Conservation (phyloP, 768 basidiomycete genomes). For the Tylopilus plumbeoviolaceoides region DNA sequence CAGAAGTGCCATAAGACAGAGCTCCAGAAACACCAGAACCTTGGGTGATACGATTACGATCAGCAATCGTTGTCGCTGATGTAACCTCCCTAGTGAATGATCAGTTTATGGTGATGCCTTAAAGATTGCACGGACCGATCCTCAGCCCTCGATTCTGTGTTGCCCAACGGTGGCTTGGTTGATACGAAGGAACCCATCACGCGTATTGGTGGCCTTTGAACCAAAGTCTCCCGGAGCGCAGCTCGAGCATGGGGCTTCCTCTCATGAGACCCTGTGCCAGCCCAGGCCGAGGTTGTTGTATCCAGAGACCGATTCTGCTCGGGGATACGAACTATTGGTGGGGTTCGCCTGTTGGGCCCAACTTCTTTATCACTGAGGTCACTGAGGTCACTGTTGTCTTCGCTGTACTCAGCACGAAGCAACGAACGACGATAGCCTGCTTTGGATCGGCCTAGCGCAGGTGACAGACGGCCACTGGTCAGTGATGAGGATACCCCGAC, state of each 20-base stretch:
- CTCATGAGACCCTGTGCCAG: constrained; percentile 8
- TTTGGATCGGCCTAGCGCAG: not conserved
- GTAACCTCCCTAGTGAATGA: constrained; percentile 1
- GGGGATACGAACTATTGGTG: not conserved
- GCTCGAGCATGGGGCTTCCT: constrained; percentile 8
- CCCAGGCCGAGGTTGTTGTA: not conserved
- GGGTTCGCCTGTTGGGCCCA: not conserved
- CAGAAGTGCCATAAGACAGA: not conserved
- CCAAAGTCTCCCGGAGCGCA: not conserved
- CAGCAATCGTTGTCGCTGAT: not conserved
- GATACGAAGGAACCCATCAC: too few relatives aligned
- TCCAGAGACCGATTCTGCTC: not conserved
- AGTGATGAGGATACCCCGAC: constrained; percentile 14
- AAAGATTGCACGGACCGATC: constrained; percentile 9
- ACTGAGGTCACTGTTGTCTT: not conserved
- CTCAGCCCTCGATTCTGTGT: not conserved
- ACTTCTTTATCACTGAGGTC: constrained; percentile 2
- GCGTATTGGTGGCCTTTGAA: not conserved
- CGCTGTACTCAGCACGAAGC: not conserved
- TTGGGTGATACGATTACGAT: not conserved
- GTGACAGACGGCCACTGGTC: constrained; percentile 1
- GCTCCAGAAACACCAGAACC: not conserved
- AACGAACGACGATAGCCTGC: not conserved
- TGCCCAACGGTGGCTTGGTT: not conserved
- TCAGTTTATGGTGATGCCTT: not conserved